Base-by-base conservation (phyloP, 1,139 yeast species). In the Hemisphaericaspora xylanilytica region DNA sequence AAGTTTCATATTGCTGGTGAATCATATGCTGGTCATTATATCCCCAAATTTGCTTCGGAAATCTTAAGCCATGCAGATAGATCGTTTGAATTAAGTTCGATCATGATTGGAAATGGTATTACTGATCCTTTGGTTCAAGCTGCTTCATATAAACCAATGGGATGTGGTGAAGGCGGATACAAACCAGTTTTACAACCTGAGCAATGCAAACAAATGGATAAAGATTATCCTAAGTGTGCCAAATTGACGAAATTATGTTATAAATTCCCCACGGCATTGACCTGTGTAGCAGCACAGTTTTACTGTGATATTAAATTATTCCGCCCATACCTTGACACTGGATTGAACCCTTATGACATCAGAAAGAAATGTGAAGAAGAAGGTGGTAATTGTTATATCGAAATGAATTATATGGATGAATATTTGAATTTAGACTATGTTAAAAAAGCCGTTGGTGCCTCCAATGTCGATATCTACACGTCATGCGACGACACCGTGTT, bases 341-440 rank as follows among this genome's bases (percentile, higher is more conserved):
- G 97, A 26, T 81, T 84, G 59, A 90, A 92, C 57, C 96, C 90
- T 36, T 92, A 92, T 61, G 98, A 92, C 56, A 85, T 92, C 53
- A 82, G 98, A 65, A 80, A 77, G 56, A 73, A 74, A 59, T 92
- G 98, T 65, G 74, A 67, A 25, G 90, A 83, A 48, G 81, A 82
- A 46, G 81, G 81, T 35, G 42, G 67, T 18, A 68, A 76, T 40
- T 92, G 98, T 65, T 92, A 92, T 50, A 42, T 46, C 13, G 63
- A 52, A 37, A 55, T 61, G 61, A 47, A 53, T 37, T 63, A 56
- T 38, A 43, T 65, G 43, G 67, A 61, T 37, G 68, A 65, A 32
- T 66, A 58, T 49, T 64, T 66, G 51, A 65, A 66, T 43, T 52
- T 50, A 26, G 67, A 61, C 24, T 60, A 48, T 36, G 72, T 66